Conservation (phyloP, 345 rosid species). For the Rhodamnia rubescens region DNA sequence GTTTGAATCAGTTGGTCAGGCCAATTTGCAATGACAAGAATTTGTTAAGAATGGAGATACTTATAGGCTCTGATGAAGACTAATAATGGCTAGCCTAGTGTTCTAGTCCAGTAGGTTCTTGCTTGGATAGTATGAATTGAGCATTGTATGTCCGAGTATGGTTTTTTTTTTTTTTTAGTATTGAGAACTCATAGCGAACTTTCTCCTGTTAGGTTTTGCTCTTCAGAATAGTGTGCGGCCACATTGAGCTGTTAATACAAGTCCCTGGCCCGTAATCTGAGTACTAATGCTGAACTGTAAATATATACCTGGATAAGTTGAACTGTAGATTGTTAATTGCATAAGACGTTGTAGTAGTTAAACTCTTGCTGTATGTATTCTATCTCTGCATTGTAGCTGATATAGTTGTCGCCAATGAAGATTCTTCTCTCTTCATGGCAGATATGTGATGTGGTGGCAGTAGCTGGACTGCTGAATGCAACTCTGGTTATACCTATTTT, state of each 20-base stretch:
- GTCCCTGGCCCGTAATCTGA: background rate
- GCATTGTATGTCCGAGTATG: background rate
- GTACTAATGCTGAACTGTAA: background rate
- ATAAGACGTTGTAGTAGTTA: background rate
- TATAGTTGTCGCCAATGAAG: background rate
- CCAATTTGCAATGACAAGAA: background rate
- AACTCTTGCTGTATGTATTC: background rate
- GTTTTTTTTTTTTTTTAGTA: background rate
- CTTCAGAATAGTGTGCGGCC: background rate
- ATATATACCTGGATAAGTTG: background rate
- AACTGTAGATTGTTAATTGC: background rate
- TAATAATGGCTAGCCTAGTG: background rate
- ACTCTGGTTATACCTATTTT: conserved; percentile 91
- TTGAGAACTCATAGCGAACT: background rate
- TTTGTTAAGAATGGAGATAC: background rate
- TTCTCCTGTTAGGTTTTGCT: background rate
- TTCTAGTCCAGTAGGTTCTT: background rate
- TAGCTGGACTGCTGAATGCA: conserved; percentile 91
- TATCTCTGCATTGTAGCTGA: background rate
- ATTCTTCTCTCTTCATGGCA: conserved; percentile 9
- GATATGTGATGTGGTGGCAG: conserved; percentile 99
- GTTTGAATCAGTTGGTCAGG: background rate
- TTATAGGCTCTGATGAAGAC: background rate
- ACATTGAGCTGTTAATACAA: background rate
- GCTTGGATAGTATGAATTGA: background rate